These are phyloP conservation scores for Phytophthora meadii DNA, from an alignment of 352 stramenopile species.

Conservation along the genomic window DNA sequence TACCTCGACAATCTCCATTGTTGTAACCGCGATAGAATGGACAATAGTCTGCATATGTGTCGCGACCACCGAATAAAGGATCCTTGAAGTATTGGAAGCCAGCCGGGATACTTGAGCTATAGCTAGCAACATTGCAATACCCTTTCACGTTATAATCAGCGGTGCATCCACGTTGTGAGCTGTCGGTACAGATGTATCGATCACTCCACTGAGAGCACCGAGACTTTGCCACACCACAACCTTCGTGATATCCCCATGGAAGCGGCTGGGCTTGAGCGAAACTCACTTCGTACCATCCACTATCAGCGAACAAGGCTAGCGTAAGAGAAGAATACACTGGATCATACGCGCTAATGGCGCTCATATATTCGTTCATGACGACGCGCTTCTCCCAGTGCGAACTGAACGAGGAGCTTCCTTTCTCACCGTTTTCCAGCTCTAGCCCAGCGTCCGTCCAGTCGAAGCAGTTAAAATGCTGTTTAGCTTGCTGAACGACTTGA, in stretches of 20 bases:
- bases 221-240: slow-evolving; percentile 66
- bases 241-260: slow-evolving; percentile 78
- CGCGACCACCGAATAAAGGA: slow-evolving; percentile 54
- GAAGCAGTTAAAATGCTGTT: slow-evolving; percentile 82
- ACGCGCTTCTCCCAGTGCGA: slow-evolving; percentile 88
- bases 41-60: slow-evolving; percentile 83
- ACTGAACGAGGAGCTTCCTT: slow-evolving; percentile 63
- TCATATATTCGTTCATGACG: slow-evolving; percentile 89
- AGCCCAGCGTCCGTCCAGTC: slow-evolving; percentile 67
- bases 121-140: slow-evolving; percentile 77
- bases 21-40: slow-evolving; percentile 81
- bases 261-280: slow-evolving; percentile 67
- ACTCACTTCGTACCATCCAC: slow-evolving; percentile 79
- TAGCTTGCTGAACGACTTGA: slow-evolving; percentile 65
- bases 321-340: slow-evolving; percentile 78
- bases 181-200: slow-evolving; percentile 69
- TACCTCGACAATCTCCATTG: slow-evolving; percentile 78
- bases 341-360: slow-evolving; percentile 75
- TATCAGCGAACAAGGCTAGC: slow-evolving; percentile 82
- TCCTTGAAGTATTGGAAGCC: slow-evolving; percentile 88
- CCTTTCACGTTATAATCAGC: slow-evolving; percentile 74
- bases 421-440: slow-evolving; percentile 79
- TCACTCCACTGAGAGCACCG: slow-evolving; percentile 74
- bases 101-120: slow-evolving; percentile 71
- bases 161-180: slow-evolving; percentile 57